phyloP scores from a whole-genome alignment of 1,139 yeast species.

The Chernovozyma aurita region DNA sequence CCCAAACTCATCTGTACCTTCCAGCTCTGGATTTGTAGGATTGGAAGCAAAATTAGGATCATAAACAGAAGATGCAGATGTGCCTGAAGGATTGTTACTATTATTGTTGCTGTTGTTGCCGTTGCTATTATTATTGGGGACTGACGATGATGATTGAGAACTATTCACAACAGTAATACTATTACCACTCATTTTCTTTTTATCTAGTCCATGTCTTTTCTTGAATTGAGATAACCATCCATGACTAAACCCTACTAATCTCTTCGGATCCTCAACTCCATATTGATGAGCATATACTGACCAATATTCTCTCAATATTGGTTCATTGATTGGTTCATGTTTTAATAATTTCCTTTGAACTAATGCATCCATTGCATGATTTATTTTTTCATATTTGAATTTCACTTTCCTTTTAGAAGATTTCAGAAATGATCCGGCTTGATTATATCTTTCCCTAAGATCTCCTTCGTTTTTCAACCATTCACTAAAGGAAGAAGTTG shows the following conservation, averaged over 20 bases:
- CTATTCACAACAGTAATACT: slow-evolving; percentile 2
- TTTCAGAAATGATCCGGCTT: slow-evolving; percentile 34
- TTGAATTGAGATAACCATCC: slow-evolving; percentile 62
- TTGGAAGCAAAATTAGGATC: slow-evolving; percentile 1
- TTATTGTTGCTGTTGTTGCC: slow-evolving; percentile 3
- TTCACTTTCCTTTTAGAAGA: slow-evolving; percentile 44
- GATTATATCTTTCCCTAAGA: slow-evolving; percentile 37
- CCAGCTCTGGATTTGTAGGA: background rate
- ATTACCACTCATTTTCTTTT: slow-evolving; percentile 28
- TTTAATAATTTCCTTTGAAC: slow-evolving; percentile 42
- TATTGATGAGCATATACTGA: slow-evolving; percentile 48
- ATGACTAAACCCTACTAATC: slow-evolving; percentile 50
- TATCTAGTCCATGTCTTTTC: slow-evolving; percentile 51
- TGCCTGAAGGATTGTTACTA: background rate
- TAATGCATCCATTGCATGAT: slow-evolving; percentile 52
- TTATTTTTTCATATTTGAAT: slow-evolving; percentile 54
- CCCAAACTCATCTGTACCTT: slow-evolving; percentile 1
- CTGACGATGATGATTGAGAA: slow-evolving; percentile 3
- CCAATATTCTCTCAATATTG: slow-evolving; percentile 55
- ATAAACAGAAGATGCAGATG: background rate
- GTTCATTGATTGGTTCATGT: slow-evolving; percentile 49
- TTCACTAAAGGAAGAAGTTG: slow-evolving; percentile 56
- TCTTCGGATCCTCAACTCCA: slow-evolving; percentile 58
- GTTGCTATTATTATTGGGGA: slow-evolving; percentile 3
- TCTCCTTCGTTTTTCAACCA: slow-evolving; percentile 55